Base-by-base conservation (phyloP, 768 basidiomycete species). In the Leucosporidium yakuticum region DNA sequence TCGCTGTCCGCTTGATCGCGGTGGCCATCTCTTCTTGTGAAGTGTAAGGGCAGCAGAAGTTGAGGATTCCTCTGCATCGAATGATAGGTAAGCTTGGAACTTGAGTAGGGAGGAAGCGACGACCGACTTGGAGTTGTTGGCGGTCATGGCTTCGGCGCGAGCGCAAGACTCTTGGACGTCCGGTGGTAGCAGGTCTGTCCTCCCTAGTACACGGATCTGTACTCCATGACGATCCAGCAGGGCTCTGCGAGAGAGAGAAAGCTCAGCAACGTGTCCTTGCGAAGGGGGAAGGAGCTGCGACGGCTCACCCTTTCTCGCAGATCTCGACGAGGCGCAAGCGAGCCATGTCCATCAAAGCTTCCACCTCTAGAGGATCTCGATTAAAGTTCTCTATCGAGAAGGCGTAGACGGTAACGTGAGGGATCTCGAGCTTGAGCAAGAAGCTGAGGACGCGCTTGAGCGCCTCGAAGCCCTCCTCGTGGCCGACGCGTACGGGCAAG, bases 381-480 rank as follows among this genome's bases (percentile, higher is more conserved):
- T 90, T 90, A 81, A 98, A 98, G 80, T 98, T 99, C 74, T 98
- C 95, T 68, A 98, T 92, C 2, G 93, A 85, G 79, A 99, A 99
- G n/a, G 92, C 91, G 74, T 95, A 99, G n/a, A 88, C 90, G 3
- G 91, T 87, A 31, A 98, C 92, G 68, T 88, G 91, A 67, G 81
- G 83, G 58, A 99, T 83, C 19, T 85, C 81, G n/a, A 99, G 83
- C 1, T 83, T 81, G 27, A 95, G 80, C 74, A 94, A 94, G 34
- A 93, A 82, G 51, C 57, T 50, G 73, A 88, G 70, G 74, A 96
- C 96, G 80, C 86, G 80, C 73, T 87, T 82, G 64, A 98, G 79
- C 6, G 90, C 87, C 55, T 84, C 77, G 77, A 91, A 98, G 0
- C 96, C 96, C 55, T 88, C 87, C 8, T 82, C 80, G 78, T 99